Base-by-base conservation (phyloP, 495 filamentous ascomycete genomes). In the Penicillium coprophilum region DNA sequence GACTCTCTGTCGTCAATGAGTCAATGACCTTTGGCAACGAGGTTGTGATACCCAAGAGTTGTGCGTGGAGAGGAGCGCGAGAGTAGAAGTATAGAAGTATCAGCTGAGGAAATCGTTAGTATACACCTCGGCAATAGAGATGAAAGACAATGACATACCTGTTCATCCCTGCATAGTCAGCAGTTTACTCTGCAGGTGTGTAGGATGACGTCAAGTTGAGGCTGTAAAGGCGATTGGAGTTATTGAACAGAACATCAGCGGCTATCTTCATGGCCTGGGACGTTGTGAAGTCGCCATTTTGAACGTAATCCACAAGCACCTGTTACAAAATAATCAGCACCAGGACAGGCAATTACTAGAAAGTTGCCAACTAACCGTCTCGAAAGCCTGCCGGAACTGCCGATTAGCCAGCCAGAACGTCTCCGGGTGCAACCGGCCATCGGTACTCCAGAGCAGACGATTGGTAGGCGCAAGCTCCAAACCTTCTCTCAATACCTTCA, bases 371-470 rank as follows among this genome's bases (percentile, higher is more conserved):
- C 64, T 41, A 21, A 90, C 87, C 58, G 74, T 80, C 63, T 88
- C 82, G 32, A 95, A 72, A 9, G 82, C 88, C 53, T 91, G 85
- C 21, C 91, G 82, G 57, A 92, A 86, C 68, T 96, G 91, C 50
- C 78, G 77, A 50, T 88, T 86, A 15, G 90, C 89, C 34, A 94
- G 74, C 65, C 89, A 82, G 66, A 85, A 96, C 2, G 88, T 90
- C 69, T 96, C 92, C 0, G 92, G 88, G 57, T 90, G 90, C 66
- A 81, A 88, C 64, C 92, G 87, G 0, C 89, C 91, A 70, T 95
- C 91, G 0, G 88, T 91, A 56, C 89, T 92, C 86, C 90, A 96
- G 2, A 93, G 64, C 3, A 96, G 71, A 68, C 94, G 94, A 55
- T 82, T 85, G 24, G 79, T 82, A 0, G 92, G 92, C 38, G 85